phyloP scores from a whole-genome alignment of 2,329 filamentous ascomycete species.

The Phialophora tarda region DNA sequence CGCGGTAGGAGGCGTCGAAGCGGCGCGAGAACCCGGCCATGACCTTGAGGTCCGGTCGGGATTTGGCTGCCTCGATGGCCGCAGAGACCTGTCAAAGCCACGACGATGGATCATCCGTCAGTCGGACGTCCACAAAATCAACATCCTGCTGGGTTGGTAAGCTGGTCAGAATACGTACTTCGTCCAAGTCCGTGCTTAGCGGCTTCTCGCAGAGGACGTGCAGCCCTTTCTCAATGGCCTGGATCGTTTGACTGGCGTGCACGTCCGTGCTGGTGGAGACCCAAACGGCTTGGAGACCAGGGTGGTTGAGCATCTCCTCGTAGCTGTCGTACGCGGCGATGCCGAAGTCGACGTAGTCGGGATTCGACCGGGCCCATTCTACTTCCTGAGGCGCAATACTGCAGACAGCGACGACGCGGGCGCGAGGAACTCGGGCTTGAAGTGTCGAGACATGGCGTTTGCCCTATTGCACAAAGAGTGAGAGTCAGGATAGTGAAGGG shows the following conservation, averaged over 20 bases:
- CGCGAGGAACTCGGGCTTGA: constrained; percentile 53
- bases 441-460: constrained; percentile 59
- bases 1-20: too few species aligned
- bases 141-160: constrained; percentile 36
- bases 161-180: constrained; percentile 51
- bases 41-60: too few species aligned
- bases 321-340: constrained; percentile 60
- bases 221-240: constrained; percentile 60
- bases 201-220: constrained; percentile 64
- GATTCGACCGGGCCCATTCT: constrained; percentile 58
- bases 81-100: too few species aligned
- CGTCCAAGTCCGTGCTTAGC: constrained; percentile 61
- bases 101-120: too few species aligned
- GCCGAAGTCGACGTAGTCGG: constrained; percentile 66
- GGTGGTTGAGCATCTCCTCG: constrained; percentile 62
- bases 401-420: constrained; percentile 57
- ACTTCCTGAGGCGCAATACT: constrained; percentile 59
- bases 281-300: constrained; percentile 60
- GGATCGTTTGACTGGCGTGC: constrained; percentile 63
- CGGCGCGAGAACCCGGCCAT: too few species aligned
- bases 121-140: too few species aligned
- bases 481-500: constrained; percentile 51
- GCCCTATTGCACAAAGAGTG: constrained; percentile 53
- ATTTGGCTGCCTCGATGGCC: too few species aligned
- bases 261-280: constrained; percentile 61